A percentile compares a stretch with the other conserved stretches of the same genome.
phyloP scores from a whole-genome alignment of 2,329 filamentous ascomycete genomes.

The Biscogniauxia marginata region DNA sequence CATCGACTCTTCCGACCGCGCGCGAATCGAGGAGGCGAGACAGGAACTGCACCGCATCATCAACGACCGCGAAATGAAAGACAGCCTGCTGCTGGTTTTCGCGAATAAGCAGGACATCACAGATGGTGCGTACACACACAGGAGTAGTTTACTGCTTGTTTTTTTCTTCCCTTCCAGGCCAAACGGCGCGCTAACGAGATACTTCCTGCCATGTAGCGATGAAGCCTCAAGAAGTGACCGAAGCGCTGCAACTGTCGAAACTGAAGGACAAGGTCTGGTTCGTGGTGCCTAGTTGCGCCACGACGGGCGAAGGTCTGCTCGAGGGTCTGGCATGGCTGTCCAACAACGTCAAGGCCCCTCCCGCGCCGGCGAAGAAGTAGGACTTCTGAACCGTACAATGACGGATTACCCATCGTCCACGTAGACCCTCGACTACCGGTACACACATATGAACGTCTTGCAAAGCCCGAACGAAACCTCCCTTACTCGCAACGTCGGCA shows the following conservation, averaged over 20 bases:
- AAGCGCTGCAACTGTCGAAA: slow-evolving; percentile 71
- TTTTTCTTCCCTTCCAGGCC: neutral
- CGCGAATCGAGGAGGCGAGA: slow-evolving; percentile 87
- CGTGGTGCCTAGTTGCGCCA: slow-evolving; percentile 80
- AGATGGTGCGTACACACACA: slow-evolving; percentile 60
- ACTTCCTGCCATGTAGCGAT: slow-evolving; percentile 59
- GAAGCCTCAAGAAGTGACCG: slow-evolving; percentile 77
- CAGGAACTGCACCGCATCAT: slow-evolving; percentile 96
- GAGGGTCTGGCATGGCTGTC: slow-evolving; percentile 82
- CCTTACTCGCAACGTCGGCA: neutral
- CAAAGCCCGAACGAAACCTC: too few species aligned
- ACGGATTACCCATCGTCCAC: neutral
- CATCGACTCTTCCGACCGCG: slow-evolving; percentile 90
- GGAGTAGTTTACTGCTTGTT: neutral
- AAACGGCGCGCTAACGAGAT: slow-evolving; percentile 6
- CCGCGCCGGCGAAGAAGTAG: slow-evolving; percentile 55
- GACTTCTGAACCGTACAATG: slow-evolving; percentile 15
- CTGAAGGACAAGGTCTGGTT: slow-evolving; percentile 85
- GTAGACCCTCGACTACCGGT: slow-evolving; percentile 1
- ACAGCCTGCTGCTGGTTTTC: slow-evolving; percentile 90
- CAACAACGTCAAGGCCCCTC: slow-evolving; percentile 74
- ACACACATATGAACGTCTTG: neutral
- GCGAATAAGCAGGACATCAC: slow-evolving; percentile 98
- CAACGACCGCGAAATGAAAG: slow-evolving; percentile 97
- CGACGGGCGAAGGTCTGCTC: slow-evolving; percentile 75